Evolutionary conservation across 2,329 filamentous ascomycete species (phyloP), one percentile per base, ranked within the genome.

Genomic region (Aspergillus versicolor): DNA sequence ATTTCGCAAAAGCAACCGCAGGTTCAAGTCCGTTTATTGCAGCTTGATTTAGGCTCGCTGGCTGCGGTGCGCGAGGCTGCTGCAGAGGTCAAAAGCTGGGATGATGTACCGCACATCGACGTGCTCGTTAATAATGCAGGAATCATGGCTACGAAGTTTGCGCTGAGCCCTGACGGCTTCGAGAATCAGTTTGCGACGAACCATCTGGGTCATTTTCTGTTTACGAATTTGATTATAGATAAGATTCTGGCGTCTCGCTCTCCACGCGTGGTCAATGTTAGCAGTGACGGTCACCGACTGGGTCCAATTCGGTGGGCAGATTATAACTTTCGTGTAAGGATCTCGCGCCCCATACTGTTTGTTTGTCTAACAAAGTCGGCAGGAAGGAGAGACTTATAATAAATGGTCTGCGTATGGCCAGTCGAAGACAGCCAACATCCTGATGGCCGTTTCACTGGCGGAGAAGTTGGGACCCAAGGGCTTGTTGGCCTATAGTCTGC

Each of bases 361-460:
- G 22, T 4, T 2, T 4, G n/a, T 34, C n/a, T 48, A 46, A 52
- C n/a, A 30, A 17, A 3, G 12, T 6, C 21, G 6, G 9, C 38
- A 70, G 67, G 57, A 61, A 6, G 67, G 67, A 7, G 61, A 65
- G n/a, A 64, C 57, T 0, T 71, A 72, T 46, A 58, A 70, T 38
- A 67, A 63, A 27, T 77, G 75, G 64, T 61, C 63, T 8, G 72
- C 72, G 3, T 81, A 81, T 63, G 76, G 74, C 4, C 76, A 80
- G 54, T 67, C 68, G 42, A 82, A 82, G 68, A 76, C 75, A 3
- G 78, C 77, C 19, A 78, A 78, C 52, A 73, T 81, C 46, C 63
- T 81, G 37, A 77, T 77, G 60, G 69, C 75, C 2, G 61, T 76
- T 2, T 72, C 67, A 1, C 67, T 79, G 27, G 75, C 73, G 30